These are phyloP conservation scores for Acanthamoeba culbertsoni DNA, from an alignment of 208 protist species.

Conservation along the genomic window DNA sequence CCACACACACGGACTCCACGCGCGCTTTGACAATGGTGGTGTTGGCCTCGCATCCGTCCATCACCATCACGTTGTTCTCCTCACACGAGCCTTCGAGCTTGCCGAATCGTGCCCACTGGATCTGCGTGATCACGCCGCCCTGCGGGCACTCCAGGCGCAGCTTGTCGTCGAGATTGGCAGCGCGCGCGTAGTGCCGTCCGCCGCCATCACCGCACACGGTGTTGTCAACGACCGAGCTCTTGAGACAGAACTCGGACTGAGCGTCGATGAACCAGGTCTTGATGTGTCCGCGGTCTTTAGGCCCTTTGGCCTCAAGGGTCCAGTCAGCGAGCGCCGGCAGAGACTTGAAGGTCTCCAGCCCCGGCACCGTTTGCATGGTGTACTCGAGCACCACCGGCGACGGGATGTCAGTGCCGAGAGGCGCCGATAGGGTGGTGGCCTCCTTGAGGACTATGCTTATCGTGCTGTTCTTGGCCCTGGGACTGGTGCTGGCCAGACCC, in stretches of 20 bases:
- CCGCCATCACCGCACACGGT: not conserved
- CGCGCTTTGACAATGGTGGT: not conserved
- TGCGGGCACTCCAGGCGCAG: not conserved
- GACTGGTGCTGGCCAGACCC: not conserved
- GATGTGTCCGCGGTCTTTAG: not conserved
- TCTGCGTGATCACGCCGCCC: not conserved
- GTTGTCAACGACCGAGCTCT: not conserved
- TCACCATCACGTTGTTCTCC: not conserved
- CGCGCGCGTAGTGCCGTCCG: not conserved
- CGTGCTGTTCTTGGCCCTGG: not conserved
- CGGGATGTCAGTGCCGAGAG: not conserved
- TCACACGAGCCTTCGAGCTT: constrained; percentile 19
- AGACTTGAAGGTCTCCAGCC: not conserved
- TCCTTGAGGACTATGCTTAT: not conserved
- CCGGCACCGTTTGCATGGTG: not conserved
- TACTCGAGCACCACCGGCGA: not conserved
- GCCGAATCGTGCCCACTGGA: not conserved
- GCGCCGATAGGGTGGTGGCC: not conserved
- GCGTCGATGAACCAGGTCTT: not conserved
- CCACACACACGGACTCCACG: not conserved
- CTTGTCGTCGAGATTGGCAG: not conserved
- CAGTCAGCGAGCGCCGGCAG: not conserved
- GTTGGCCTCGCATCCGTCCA: constrained; percentile 6
- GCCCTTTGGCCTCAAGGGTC: not conserved
- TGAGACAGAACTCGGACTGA: not conserved